Conservation (phyloP, 2,329 filamentous ascomycete genomes). For the Xylaria polymorpha region DNA sequence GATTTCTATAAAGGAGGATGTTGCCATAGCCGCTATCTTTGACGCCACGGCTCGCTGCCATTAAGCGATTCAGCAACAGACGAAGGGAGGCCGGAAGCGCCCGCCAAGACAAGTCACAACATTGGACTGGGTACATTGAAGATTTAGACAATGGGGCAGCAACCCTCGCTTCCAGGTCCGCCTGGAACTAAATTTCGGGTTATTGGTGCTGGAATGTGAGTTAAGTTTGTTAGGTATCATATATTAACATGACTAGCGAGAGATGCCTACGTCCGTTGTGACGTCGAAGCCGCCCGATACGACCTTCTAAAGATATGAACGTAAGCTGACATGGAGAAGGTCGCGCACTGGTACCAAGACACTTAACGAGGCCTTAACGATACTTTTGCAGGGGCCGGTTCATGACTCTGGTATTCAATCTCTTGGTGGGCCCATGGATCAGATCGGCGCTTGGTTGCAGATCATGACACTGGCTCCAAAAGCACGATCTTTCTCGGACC, state of each 20-base stretch:
- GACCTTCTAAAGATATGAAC: conserved; percentile 10
- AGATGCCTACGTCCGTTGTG: conserved; percentile 13
- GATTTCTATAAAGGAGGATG: conserved; percentile 32
- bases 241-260: conserved; percentile 15
- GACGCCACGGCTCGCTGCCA: conserved; percentile 26
- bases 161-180: conserved; percentile 49
- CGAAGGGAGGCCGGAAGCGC: conserved; percentile 22
- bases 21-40: conserved; percentile 26
- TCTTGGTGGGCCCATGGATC: conserved; percentile 52
- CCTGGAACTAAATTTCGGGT: conserved; percentile 52
- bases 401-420: conserved; percentile 53
- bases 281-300: conserved; percentile 21
- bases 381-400: conserved; percentile 52
- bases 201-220: conserved; percentile 53
- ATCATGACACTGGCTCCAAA: conserved; percentile 51
- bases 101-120: conserved; percentile 30
- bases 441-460: conserved; percentile 51
- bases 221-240: conserved; percentile 30
- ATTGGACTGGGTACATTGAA: conserved; percentile 28
- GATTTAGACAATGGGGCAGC: conserved; percentile 48
- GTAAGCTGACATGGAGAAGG: conserved; percentile 43
- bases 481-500: conserved; percentile 46
- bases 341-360: conserved; percentile 55
- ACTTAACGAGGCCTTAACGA: conserved; percentile 53
- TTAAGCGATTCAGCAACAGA: conserved; percentile 16